Base-by-base conservation (phyloP, 176 grass and related monocot species). In the Bromus sterilis region DNA sequence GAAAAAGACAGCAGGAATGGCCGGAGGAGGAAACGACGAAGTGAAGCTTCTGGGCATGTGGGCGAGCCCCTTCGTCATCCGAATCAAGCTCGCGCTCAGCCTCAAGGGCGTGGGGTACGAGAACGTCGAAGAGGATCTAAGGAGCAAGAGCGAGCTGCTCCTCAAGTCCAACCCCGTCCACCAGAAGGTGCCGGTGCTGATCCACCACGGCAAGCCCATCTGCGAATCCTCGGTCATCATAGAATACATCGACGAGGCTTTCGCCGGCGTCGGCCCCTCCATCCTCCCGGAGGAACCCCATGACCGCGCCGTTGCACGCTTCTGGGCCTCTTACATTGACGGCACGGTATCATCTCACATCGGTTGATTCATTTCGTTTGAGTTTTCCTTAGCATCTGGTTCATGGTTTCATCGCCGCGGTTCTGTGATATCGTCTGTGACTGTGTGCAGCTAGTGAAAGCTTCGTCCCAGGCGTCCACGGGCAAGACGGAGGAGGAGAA, bases 221-320 rank as follows among this genome's bases (percentile, higher is more conserved):
- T 87, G 73, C 4, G 87, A 90, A 53, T 95, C 93, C 2, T 25
- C n/a, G 2, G 13, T 95, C 61, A 92, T 95, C 61, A 0, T 95
- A 0, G 77, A 95, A 32, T 92, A 95, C 74, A 74, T 95, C 34
- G 87, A 95, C 4, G 89, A 92, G 64, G 86, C 68, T n/a, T 90
- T 91, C 69, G 6, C 24, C 30, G 56, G 51, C 43, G 41, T 7
- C 55, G 76, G 83, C 20, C 33, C 33, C 11, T 15, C 85, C 13
- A 53, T 95, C 9, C 74, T 87, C 15, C 79, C 86, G 2, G 20
- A 25, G 1, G 86, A 87, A 21, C 80, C 80, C 43, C 39, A 87
- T 12, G 80, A 87, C 0, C 80, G 86, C 13, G 55, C 65, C 9
- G 0, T 78, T 1, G 86, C 86, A 64, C 65, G 65, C 25, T 87